Base-by-base conservation (phyloP, 495 filamentous ascomycete genomes). In the Tricharina praecox region DNA sequence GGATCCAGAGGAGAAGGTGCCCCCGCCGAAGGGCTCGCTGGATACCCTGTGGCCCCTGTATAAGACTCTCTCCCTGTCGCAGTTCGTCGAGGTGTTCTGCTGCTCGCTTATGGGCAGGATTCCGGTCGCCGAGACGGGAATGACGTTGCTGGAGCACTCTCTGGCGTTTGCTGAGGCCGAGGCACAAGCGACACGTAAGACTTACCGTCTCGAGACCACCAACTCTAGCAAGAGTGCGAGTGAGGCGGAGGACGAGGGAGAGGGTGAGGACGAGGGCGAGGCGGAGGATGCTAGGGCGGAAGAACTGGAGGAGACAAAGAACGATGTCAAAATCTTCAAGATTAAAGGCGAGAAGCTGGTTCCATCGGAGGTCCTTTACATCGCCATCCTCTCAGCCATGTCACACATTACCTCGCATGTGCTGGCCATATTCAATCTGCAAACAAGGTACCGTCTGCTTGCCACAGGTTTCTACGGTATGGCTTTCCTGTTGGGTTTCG, bases 101-200 rank as follows among this genome's bases (percentile, higher is more conserved):
- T 87, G 84, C 61, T 82, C 88, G 3, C 68, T 96, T n/a, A 85
- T 93, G 53, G 86, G 87, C n/a, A 74, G 81, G 9, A 69, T 71
- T 2, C 70, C 80, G 4, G 73, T 78, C 49, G 78, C 85, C 0
- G 90, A 96, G 64, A 90, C 85, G 0, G 85, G 87, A 4, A 95
- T 96, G 83, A 93, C 87, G 0, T 73, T 96, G 16, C 90, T 97
- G 59, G 90, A 97, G 54, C 85, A 94, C 59, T 96, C 90, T 0
- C 67, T 97, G 11, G 90, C 90, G 0, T 97, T 96, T 63, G 85
- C 90, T 1, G 92, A 97, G 62, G 85, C 90, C 3, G 92, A 97
- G 59, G 79, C 83, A 5, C 50, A 54, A 34, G 52, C 57, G 0
- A 49, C 42, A 4, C 42, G 43, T 11, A 59, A 54, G 20, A 8